Percentiles rank a stretch among this genome's conserved stretches.
Evolutionary conservation across 108 stramenopile species (phyloP).

Genomic region (Conticribra weissflogii): DNA sequence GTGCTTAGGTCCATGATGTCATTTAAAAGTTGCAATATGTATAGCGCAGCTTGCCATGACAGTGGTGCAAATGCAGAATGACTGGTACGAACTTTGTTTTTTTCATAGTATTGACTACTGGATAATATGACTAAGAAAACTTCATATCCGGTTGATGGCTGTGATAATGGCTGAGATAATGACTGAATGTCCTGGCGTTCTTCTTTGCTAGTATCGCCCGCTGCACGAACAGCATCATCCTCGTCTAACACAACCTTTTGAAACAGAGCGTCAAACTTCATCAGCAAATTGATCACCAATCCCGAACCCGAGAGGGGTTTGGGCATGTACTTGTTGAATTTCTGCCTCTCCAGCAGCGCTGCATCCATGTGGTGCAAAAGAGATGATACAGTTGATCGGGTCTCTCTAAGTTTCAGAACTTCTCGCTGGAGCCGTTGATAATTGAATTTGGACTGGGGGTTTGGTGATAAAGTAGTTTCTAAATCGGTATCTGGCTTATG

Average conservation of each 20-base stretch:
- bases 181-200: neutral
- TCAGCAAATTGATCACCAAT: conserved; percentile 12
- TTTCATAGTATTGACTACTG: neutral
- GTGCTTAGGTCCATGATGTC: conserved; percentile 33
- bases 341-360: neutral
- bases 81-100: neutral
- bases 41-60: conserved; percentile 29
- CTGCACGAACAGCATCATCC: neutral
- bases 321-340: neutral
- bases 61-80: neutral
- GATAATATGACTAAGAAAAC: neutral
- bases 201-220: neutral
- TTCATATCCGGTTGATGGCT: neutral
- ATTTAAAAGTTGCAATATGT: conserved; percentile 29
- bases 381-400: conserved; percentile 29
- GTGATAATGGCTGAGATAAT: neutral
- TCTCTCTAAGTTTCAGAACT: conserved; percentile 17
- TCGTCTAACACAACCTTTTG: neutral
- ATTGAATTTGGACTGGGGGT: too few species aligned
- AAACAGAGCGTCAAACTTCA: conserved; percentile 33
- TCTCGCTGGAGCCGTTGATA: conserved; percentile 4
- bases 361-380: conserved; percentile 34
- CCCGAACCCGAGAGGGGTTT: conserved; percentile 26
- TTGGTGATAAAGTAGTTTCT: too few species aligned
- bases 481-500: too few species aligned